phyloP scores from a whole-genome alignment of 2,329 filamentous ascomycete species.

The Parastagonospora avenae region DNA sequence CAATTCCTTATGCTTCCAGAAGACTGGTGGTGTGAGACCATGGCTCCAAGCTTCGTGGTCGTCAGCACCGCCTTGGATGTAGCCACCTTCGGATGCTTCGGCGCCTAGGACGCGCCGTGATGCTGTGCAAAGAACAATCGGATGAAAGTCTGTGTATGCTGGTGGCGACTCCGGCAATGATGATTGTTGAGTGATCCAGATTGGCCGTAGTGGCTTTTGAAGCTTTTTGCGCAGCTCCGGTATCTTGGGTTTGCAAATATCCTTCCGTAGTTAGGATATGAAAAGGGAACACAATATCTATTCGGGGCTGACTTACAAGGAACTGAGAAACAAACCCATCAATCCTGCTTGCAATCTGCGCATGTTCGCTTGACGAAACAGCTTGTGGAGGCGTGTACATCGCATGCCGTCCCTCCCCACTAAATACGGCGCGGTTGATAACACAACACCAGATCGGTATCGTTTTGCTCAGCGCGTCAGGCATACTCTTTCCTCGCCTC shows the following conservation, averaged over 20 bases:
- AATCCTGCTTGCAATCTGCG: constrained; percentile 74
- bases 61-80: constrained; percentile 93
- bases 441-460: constrained; percentile 93
- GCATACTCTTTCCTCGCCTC: constrained; percentile 90
- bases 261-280: constrained; percentile 31
- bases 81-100: constrained; percentile 73
- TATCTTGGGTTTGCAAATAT: constrained; percentile 65
- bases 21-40: constrained; percentile 76
- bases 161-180: constrained; percentile 53
- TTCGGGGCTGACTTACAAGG: constrained; percentile 38
- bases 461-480: constrained; percentile 92
- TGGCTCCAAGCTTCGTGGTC: constrained; percentile 92
- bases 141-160: constrained; percentile 64
- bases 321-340: constrained; percentile 59
- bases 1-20: constrained; percentile 71
- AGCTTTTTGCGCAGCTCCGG: constrained; percentile 60
- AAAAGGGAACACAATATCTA: background rate
- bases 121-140: constrained; percentile 84
- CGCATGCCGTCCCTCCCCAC: constrained; percentile 57
- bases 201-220: constrained; percentile 73
- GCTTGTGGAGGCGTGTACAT: constrained; percentile 75
- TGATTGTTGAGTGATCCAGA: constrained; percentile 79
- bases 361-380: constrained; percentile 75
- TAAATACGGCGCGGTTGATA: constrained; percentile 79
- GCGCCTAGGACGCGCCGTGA: constrained; percentile 72